These are phyloP conservation scores for Saksenaea oblongispora DNA, from an alignment of 371 early-diverging fungal species.

Conservation along the genomic window DNA sequence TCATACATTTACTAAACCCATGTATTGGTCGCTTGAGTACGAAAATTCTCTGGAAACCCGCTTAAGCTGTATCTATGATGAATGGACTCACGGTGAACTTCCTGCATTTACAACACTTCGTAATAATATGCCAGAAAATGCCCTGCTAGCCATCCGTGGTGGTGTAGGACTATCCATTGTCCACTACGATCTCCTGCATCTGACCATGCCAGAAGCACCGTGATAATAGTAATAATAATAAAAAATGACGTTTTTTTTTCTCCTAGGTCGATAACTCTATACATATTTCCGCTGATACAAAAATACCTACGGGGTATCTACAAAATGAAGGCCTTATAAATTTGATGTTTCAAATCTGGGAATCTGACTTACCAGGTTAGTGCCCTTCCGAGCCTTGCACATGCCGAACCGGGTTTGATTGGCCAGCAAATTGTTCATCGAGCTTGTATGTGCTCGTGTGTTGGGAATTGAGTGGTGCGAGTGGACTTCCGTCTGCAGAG, in stretches of 20 bases:
- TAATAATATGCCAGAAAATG: slow-evolving; percentile 22
- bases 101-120: slow-evolving; percentile 37
- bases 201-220: not conserved
- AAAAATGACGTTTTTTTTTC: not conserved
- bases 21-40: slow-evolving; percentile 38
- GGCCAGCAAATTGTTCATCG: too few relatives aligned
- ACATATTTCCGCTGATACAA: not conserved
- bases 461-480: too few relatives aligned
- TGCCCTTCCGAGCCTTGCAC: too few relatives aligned
- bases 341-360: too few relatives aligned
- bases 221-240: not conserved
- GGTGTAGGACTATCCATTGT: slow-evolving; percentile 35
- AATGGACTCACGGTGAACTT: slow-evolving; percentile 38
- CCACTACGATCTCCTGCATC: slow-evolving; percentile 13
- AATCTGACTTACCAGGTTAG: too few relatives aligned
- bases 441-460: too few relatives aligned
- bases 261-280: not conserved
- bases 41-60: slow-evolving; percentile 11
- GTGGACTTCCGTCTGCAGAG: too few relatives aligned
- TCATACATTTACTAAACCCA: slow-evolving; percentile 32
- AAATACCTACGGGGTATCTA: too few relatives aligned
- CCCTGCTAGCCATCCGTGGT: slow-evolving; percentile 29
- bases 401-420: too few relatives aligned
- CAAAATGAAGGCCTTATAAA: too few relatives aligned
- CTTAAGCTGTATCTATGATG: slow-evolving; percentile 52